Percentiles rank a stretch among this genome's conserved stretches.
phyloP scores from a whole-genome alignment of 306 rosid genomes.

The Gynostemma pentaphyllum region DNA sequence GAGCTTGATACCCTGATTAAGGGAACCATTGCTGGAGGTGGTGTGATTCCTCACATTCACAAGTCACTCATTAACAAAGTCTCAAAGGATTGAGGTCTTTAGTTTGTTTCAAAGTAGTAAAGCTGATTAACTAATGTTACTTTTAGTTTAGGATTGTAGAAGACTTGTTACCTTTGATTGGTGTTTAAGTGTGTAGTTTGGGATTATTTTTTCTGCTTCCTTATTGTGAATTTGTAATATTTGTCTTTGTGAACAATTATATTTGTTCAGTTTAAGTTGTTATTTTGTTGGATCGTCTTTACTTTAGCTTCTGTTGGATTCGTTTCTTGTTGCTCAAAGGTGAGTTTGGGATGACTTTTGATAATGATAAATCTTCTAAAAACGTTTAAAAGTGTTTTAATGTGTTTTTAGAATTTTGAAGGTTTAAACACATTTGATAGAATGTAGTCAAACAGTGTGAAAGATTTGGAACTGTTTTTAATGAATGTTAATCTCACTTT shows the following conservation, averaged over 20 bases:
- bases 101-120: not conserved
- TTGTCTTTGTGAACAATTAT: not conserved
- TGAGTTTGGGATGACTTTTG: too few relatives aligned
- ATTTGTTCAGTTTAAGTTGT: conserved; percentile 1
- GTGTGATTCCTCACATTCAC: conserved; percentile 96
- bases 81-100: conserved; percentile 43
- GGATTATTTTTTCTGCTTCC: not conserved
- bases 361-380: too few relatives aligned
- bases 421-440: too few relatives aligned
- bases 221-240: not conserved
- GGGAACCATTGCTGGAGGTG: conserved; percentile 98
- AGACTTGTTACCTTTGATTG: too few relatives aligned
- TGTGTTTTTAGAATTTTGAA: too few relatives aligned
- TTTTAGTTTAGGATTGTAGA: not conserved
- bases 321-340: too few relatives aligned
- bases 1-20: conserved; percentile 92
- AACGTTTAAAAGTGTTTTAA: too few relatives aligned
- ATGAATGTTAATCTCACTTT: too few relatives aligned
- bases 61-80: conserved; percentile 96
- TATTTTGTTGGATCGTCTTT: not conserved
- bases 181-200: too few relatives aligned
- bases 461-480: too few relatives aligned
- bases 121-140: not conserved
- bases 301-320: not conserved
- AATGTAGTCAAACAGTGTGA: too few relatives aligned